Evolutionary conservation across 2,329 filamentous ascomycete genomes (phyloP), one percentile per base, ranked within the genome.

Genomic region (Colletotrichum shisoi): DNA sequence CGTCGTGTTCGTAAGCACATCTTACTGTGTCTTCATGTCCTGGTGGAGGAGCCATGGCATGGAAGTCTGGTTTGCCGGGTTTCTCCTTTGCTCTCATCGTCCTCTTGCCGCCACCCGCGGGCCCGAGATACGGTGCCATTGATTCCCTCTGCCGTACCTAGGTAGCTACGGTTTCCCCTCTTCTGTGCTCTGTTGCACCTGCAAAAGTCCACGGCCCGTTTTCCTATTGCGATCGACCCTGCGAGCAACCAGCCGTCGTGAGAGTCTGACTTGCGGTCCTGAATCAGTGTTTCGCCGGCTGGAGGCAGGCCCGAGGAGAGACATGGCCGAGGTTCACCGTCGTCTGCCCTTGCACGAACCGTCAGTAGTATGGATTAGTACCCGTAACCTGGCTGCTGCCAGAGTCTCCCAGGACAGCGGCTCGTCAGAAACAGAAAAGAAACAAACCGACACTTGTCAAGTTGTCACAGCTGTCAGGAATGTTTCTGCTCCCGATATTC

Each of bases 271-370:
- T 59, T 51, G 48, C 54, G 42, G 49, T 15, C 48, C 49, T 63
- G 60, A 51, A 53, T 34, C 46, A 34, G 21, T 67, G 63, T 63
- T 53, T 67, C 63, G 57, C 63, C 63, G 60, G 53, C 53, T 53
- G 53, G 63, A 63, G 53, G 58, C 63, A 67, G 13, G 39, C 48
- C 60, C 63, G 63, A 52, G 40, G 21, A 58, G 60, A 67, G 63
- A 67, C 63, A 67, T 40, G n/a, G 46, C 45, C 61, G 44, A 49
- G 21, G 52, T 13, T 42, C 48, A 21, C 4, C 15, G 63, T 57
- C 63, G 58, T 57, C 34, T 52, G 37, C 60, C 31, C 44, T 52
- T 12, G 53, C 40, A 44, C 48, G 31, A 56, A 39, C 37, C 48
- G 5, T 27, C 21, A 27, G 21, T 48, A 19, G 3, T 12, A 8